A percentile compares a stretch with the other conserved stretches of the same genome.
These are phyloP conservation scores for Dryas octopetala DNA, from an alignment of 306 rosid species.

Conservation along the genomic window DNA sequence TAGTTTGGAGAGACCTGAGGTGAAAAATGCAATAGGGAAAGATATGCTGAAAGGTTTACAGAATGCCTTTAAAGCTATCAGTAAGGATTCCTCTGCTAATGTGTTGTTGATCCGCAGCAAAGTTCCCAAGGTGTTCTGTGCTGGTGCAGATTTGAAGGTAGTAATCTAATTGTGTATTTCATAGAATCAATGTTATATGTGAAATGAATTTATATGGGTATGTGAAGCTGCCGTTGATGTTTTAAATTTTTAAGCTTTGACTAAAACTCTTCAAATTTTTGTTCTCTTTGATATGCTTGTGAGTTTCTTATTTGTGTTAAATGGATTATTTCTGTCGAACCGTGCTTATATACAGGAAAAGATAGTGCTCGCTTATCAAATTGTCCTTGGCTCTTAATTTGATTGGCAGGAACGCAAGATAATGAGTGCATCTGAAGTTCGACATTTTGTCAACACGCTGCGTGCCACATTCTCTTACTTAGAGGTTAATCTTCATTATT, in stretches of 20 bases:
- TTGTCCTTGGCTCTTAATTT: conserved; percentile 26
- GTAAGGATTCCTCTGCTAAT: conserved; percentile 49
- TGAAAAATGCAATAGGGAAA: conserved; percentile 79
- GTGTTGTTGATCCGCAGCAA: conserved; percentile 69
- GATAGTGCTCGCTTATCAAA: not conserved
- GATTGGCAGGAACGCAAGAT: conserved; percentile 71
- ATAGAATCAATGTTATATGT: not conserved
- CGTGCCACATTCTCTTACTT: conserved; percentile 68
- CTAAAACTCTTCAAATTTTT: not conserved
- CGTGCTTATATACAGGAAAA: not conserved
- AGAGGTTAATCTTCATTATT: conserved; percentile 53
- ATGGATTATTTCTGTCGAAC: not conserved
- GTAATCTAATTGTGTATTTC: not conserved
- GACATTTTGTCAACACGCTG: conserved; percentile 58
- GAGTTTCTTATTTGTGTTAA: not conserved
- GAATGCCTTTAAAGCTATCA: conserved; percentile 52
- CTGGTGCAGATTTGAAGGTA: conserved; percentile 71
- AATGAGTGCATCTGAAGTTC: conserved; percentile 57
- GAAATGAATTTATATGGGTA: not conserved
- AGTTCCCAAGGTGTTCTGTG: conserved; percentile 70
- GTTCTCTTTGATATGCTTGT: not conserved
- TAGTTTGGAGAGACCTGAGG: conserved; percentile 66
- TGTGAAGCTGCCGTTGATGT: not conserved
- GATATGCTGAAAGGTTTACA: conserved; percentile 62
- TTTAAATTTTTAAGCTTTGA: too few species aligned